Conservation (phyloP, 495 filamentous ascomycete genomes). For the Peziza echinospora region DNA sequence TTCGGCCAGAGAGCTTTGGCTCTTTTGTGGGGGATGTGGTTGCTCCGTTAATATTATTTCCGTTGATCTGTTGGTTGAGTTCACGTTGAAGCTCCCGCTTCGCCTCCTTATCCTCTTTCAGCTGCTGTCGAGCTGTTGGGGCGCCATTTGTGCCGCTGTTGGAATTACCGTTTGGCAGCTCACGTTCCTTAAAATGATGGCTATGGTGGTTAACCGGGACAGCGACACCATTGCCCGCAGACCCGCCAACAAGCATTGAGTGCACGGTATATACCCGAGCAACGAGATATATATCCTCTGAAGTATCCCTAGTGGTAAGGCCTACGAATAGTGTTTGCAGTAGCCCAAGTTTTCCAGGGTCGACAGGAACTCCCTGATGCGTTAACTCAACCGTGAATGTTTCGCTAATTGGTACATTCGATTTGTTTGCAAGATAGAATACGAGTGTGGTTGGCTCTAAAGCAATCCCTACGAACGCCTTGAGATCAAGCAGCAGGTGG, state of each 20-base stretch:
- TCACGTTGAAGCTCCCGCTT: no score
- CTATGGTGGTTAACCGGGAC: background rate
- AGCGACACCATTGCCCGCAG: no score
- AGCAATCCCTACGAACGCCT: constrained; percentile 48
- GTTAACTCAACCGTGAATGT: constrained; percentile 62
- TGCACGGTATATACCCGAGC: constrained; percentile 45
- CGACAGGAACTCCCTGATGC: constrained; percentile 41
- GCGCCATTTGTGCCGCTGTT: background rate
- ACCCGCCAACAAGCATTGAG: constrained; percentile 3
- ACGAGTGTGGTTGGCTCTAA: constrained; percentile 52
- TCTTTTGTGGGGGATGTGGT: constrained; percentile 9
- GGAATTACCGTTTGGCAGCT: background rate
- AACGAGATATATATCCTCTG: constrained; percentile 70
- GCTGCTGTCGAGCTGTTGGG: constrained; percentile 1
- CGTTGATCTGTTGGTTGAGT: constrained; percentile 4
- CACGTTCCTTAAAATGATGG: background rate
- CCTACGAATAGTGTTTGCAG: constrained; percentile 78
- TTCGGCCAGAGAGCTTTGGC: constrained; percentile 14
- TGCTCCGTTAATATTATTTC: constrained; percentile 4
- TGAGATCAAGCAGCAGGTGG: constrained; percentile 70
- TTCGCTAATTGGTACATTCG: constrained; percentile 54
- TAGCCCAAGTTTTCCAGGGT: constrained; percentile 35
- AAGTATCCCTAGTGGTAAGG: constrained; percentile 59
- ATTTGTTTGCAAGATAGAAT: constrained; percentile 56
- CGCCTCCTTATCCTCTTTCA: constrained; percentile 3